phyloP scores from a whole-genome alignment of 1,139 yeast species.

The Taphrina betulina region DNA sequence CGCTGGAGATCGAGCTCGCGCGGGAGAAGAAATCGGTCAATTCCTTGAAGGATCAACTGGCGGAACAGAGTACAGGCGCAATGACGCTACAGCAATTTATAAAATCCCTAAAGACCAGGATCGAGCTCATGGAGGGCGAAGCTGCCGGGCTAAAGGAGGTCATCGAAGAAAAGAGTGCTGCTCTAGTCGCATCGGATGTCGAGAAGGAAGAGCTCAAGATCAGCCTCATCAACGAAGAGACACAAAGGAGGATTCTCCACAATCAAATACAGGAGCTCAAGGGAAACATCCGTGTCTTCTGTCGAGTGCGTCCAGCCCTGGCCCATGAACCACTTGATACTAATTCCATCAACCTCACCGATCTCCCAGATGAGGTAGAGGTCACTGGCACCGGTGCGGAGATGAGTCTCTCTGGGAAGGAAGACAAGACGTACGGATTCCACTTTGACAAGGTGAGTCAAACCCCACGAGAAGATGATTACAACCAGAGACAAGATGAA shows the following conservation, averaged over 20 bases:
- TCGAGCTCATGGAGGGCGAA: conserved; percentile 38
- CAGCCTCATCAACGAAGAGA: conserved; percentile 50
- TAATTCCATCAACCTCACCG: conserved; percentile 15
- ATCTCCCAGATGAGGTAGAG: conserved; percentile 37
- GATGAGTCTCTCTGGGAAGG: conserved; percentile 41
- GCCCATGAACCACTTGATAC: conserved; percentile 22
- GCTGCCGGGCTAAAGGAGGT: conserved; percentile 35
- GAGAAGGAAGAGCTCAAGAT: conserved; percentile 38
- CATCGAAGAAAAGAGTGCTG: conserved; percentile 37
- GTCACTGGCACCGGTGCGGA: conserved; percentile 40
- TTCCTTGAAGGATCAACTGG: conserved; percentile 32
- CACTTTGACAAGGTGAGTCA: conserved; percentile 56
- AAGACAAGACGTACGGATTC: conserved; percentile 50
- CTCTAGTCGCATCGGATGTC: conserved; percentile 38
- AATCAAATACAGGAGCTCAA: conserved; percentile 77
- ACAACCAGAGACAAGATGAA: conserved; percentile 6
- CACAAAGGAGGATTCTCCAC: conserved; percentile 64
- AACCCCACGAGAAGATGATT: conserved; percentile 20
- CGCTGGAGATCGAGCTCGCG: conserved; percentile 44
- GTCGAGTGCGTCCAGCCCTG: conserved; percentile 70
- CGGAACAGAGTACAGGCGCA: conserved; percentile 37
- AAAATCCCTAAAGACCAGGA: conserved; percentile 31
- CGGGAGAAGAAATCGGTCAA: conserved; percentile 46
- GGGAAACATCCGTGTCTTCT: conserved; percentile 89
- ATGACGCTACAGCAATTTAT: conserved; percentile 36